These are phyloP conservation scores for Lactarius deliciosus DNA, from an alignment of 768 basidiomycete species.

Conservation along the genomic window DNA sequence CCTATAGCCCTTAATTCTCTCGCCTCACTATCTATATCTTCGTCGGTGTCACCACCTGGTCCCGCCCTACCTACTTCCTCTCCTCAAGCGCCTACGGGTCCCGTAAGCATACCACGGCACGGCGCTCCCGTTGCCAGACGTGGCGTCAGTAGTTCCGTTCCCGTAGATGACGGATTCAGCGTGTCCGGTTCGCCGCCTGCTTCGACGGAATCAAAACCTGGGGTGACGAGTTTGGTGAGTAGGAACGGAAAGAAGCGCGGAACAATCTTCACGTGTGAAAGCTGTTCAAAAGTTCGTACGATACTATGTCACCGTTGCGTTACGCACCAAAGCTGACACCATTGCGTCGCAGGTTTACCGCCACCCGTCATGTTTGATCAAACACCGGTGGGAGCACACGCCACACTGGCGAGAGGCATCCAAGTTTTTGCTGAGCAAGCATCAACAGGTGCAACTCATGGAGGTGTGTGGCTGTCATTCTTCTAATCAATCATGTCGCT, in stretches of 20 bases:
- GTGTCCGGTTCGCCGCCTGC: conserved; percentile 25
- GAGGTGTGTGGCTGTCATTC: conserved; percentile 54
- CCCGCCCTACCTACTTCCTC: conserved; percentile 31
- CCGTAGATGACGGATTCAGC: conserved; percentile 30
- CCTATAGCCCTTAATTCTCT: conserved; percentile 43
- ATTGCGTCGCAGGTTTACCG: conserved; percentile 61
- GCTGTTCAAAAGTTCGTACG: conserved; percentile 79
- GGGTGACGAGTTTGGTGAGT: conserved; percentile 36
- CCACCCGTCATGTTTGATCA: conserved; percentile 93
- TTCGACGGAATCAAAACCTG: conserved; percentile 25
- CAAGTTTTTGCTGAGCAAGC: conserved; percentile 89
- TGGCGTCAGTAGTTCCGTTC: conserved; percentile 19
- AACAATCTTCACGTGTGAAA: conserved; percentile 88
- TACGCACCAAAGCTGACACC: conserved; percentile 7
- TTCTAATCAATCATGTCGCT: conserved; percentile 9
- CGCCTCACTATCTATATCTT: conserved; percentile 45
- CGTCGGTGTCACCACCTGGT: conserved; percentile 35
- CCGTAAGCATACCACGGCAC: conserved; percentile 19
- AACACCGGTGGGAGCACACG: conserved; percentile 98
- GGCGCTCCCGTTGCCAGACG: background rate
- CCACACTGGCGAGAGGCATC: conserved; percentile 94
- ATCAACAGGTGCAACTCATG: conserved; percentile 95
- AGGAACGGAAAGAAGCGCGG: conserved; percentile 71
- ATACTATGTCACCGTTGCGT: background rate
- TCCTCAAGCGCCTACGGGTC: conserved; percentile 27